Conservation (phyloP, 2,329 filamentous ascomycete genomes). For the Alternaria infectoria region DNA sequence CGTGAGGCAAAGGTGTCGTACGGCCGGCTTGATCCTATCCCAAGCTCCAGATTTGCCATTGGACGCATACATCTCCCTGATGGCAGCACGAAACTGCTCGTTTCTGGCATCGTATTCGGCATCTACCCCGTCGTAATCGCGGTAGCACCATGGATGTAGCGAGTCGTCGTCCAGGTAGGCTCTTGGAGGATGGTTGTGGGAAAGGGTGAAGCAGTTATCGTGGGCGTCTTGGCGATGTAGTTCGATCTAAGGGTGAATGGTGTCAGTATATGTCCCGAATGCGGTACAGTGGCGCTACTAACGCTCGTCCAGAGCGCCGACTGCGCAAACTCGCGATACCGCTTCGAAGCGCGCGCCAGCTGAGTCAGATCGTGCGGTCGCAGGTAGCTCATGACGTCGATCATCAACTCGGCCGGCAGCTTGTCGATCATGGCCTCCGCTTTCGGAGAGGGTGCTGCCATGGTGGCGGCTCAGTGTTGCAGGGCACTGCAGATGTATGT, state of each 20-base stretch:
- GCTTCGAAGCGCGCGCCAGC: slow-evolving; percentile 6
- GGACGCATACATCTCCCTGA: neutral
- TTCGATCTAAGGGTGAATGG: too few species aligned
- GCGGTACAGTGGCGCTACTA: too few species aligned
- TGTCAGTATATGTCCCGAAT: too few species aligned
- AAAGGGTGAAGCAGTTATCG: neutral
- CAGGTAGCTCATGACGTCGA: neutral
- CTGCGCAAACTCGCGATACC: neutral
- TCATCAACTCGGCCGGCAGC: slow-evolving; percentile 4
- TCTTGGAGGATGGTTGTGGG: neutral
- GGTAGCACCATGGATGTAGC: neutral
- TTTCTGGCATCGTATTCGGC: neutral
- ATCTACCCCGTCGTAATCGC: neutral
- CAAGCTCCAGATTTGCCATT: neutral
- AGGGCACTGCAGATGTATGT: neutral
- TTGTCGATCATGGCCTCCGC: neutral
- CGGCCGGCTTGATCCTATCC: neutral
- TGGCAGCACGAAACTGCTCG: neutral
- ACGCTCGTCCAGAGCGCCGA: neutral
- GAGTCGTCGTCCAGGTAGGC: neutral
- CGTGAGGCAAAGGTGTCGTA: neutral
- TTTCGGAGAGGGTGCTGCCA: neutral
- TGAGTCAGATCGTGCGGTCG: slow-evolving; percentile 3
- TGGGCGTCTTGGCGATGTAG: neutral
- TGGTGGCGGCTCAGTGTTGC: neutral